Evolutionary conservation across 805 yeast species (phyloP).

Genomic region (Starmera amethionina): DNA sequence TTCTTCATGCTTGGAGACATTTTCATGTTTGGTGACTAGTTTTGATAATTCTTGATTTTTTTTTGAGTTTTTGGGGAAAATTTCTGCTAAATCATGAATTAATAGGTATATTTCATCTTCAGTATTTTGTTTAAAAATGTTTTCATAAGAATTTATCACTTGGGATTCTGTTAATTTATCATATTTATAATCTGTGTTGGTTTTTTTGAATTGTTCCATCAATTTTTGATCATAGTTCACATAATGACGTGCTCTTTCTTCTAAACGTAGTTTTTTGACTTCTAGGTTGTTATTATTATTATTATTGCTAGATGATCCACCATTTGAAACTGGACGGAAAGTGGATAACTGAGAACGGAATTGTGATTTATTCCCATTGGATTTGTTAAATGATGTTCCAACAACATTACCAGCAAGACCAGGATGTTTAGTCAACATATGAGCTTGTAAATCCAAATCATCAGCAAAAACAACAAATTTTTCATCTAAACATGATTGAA

Average conservation of each 20-base stretch:
- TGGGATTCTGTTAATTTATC: conserved; percentile 38
- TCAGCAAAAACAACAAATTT: conserved; percentile 89
- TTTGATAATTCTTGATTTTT: conserved; percentile 29
- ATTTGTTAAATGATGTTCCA: conserved; percentile 26
- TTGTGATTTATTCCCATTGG: conserved; percentile 7
- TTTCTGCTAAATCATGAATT: conserved; percentile 49
- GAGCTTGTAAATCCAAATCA: conserved; percentile 79
- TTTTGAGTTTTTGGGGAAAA: conserved; percentile 37
- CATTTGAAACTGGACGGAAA: conserved; percentile 23
- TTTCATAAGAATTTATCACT: conserved; percentile 34
- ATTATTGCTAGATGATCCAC: conserved; percentile 5
- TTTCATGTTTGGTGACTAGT: conserved; percentile 18
- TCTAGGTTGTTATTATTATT: conserved; percentile 13
- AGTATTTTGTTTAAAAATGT: conserved; percentile 31
- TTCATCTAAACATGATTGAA: conserved; percentile 72
- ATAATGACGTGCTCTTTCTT: conserved; percentile 80
- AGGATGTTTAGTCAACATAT: conserved; percentile 70
- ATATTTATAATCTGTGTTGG: conserved; percentile 39
- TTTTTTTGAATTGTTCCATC: conserved; percentile 36
- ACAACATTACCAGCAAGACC: conserved; percentile 32
- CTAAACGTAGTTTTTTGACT: conserved; percentile 51
- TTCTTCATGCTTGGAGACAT: conserved; percentile 20
- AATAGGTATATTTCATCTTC: conserved; percentile 47
- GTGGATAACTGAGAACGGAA: conserved; percentile 58
- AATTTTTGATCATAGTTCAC: conserved; percentile 40